phyloP scores from a whole-genome alignment of 208 protist genomes.

The Jaenimonas drosophilae region DNA sequence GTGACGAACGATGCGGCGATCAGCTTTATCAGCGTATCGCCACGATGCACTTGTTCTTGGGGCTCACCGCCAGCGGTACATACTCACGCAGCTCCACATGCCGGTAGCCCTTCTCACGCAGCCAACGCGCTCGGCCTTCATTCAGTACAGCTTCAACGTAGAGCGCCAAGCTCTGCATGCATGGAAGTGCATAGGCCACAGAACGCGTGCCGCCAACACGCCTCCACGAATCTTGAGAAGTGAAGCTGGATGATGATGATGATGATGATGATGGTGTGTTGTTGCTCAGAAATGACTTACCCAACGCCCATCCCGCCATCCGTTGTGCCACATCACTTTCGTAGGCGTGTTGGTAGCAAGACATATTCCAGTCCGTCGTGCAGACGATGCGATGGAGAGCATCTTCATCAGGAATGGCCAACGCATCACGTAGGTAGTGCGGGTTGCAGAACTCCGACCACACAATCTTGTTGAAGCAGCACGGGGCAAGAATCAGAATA shows the following conservation, averaged over 20 bases:
- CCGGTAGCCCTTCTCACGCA: slow-evolving; percentile 45
- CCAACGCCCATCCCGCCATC: not conserved
- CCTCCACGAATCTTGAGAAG: no score
- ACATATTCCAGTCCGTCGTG: slow-evolving; percentile 66
- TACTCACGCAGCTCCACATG: slow-evolving; percentile 33
- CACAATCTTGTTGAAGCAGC: slow-evolving; percentile 53
- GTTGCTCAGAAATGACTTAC: no score
- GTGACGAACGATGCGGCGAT: no score
- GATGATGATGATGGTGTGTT: no score
- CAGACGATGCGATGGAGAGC: slow-evolving; percentile 25
- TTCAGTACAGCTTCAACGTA: slow-evolving; percentile 60
- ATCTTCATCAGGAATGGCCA: slow-evolving; percentile 18
- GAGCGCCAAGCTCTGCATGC: no score
- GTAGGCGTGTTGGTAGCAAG: slow-evolving; percentile 26
- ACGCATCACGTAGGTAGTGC: slow-evolving; percentile 18
- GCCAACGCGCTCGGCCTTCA: slow-evolving; percentile 51
- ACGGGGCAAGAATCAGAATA: slow-evolving; percentile 65
- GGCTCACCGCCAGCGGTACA: slow-evolving; percentile 59
- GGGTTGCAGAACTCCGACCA: slow-evolving; percentile 47
- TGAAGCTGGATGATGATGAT: no score
- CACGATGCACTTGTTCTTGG: slow-evolving; percentile 75
- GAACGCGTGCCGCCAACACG: no score
- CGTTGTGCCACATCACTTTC: no score
- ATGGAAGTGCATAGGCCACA: no score
- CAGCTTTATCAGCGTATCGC: no score